Evolutionary conservation across 208 protist genomes (phyloP).

Genomic region (Trypanosoma vivax): DNA sequence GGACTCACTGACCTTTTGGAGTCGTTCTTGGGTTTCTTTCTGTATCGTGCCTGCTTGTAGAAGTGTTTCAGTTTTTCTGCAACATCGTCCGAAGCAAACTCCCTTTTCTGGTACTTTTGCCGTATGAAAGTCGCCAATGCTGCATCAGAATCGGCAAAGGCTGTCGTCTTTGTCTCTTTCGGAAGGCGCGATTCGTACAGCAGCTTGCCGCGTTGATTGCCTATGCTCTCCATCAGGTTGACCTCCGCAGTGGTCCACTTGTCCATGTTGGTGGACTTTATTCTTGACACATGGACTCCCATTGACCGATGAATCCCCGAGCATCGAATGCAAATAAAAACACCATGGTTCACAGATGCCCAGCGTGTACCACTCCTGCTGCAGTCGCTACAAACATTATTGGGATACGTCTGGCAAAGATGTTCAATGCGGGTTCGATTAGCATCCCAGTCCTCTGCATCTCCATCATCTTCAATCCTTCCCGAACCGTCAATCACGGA

Average conservation of each 20-base stretch:
- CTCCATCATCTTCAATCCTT: not conserved
- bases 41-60: constrained; percentile 68
- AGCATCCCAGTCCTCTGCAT: constrained; percentile 55
- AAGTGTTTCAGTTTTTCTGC: constrained; percentile 27
- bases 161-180: constrained; percentile 11
- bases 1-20: not conserved
- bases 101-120: constrained; percentile 61
- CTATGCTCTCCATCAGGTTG: constrained; percentile 58
- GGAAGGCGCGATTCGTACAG: constrained; percentile 54
- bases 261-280: constrained; percentile 93
- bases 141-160: constrained; percentile 25
- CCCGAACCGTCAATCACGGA: not conserved
- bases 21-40: constrained; percentile 14
- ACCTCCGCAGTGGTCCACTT: constrained; percentile 62
- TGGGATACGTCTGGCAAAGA: constrained; percentile 46
- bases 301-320: constrained; percentile 90
- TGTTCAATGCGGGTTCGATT: constrained; percentile 57
- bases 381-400: constrained; percentile 85
- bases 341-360: constrained; percentile 85
- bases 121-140: constrained; percentile 49
- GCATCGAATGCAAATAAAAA: constrained; percentile 92
- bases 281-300: constrained; percentile 90
- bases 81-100: constrained; percentile 50
- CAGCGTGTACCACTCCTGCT: constrained; percentile 74
- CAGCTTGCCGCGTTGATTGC: constrained; percentile 54